Base-by-base conservation (phyloP, 2,329 filamentous ascomycete species). In the Penicillium decumbens region DNA sequence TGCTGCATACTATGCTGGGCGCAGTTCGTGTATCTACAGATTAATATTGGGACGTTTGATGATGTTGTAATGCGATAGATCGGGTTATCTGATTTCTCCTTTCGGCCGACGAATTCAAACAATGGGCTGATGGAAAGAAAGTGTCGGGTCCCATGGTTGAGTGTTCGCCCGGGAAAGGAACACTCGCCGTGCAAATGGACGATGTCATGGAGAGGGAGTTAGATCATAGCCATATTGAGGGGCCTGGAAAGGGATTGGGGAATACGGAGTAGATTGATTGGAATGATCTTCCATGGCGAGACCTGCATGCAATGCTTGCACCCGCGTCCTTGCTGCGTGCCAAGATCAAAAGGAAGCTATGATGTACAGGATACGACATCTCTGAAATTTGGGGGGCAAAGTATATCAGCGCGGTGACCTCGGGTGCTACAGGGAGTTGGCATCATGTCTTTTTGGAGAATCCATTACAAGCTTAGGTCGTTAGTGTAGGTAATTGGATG, bases 161-260 rank as follows among this genome's bases (percentile, higher is more conserved):
- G 18, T 18, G 29, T 29, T 41, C 10, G 28, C 35, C 18, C 25
- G 18, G 33, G 28, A 41, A 40, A 37, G 42, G 46, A 47, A 49
- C 29, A n/a, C n/a, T n/a, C n/a, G n/a, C n/a, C n/a, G n/a, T 28
- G 43, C 24, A 24, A 58, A 48, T 56, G 49, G 45, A 53, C 51
- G 56, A 60, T 58, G 56, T 60, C 56, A 60, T 59, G 42, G 32
- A 51, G 52, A 46, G 47, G 44, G 43, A 37, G 45, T 41, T 39
- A 13, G 15, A 13, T 12, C 20, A 23, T 23, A 23, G 20, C 20
- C 20, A 24, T 13, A 10, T 29, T 13, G 28, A 24, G 28, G 29
- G 37, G 20, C 20, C 20, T 23, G 20, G 29, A 41, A 24, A 13
- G 41, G 37, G 40, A 41, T 45, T 20, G 49, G 45, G 39, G 41